Evolutionary conservation across 139 green algal species (phyloP), one percentile per base, ranked within the genome.

Genomic region (Astrephomene gubernaculifera): DNA sequence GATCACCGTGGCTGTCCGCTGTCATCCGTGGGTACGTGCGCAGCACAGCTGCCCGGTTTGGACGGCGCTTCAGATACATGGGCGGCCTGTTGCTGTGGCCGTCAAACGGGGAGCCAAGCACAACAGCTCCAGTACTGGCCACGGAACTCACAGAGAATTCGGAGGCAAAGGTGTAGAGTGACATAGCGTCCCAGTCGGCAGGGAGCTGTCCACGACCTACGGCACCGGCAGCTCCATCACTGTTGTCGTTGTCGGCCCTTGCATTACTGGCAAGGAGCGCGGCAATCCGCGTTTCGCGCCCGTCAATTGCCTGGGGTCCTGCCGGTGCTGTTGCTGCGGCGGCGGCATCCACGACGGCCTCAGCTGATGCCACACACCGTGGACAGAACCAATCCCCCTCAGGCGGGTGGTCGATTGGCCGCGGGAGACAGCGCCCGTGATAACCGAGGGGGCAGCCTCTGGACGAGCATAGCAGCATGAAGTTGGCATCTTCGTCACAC

Each of bases 301-400:
- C n/a, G n/a, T n/a, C n/a, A n/a, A n/a, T n/a, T n/a, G n/a, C n/a
- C n/a, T n/a, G n/a, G n/a, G n/a, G n/a, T n/a, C n/a, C n/a, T n/a
- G n/a, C n/a, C n/a, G n/a, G n/a, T n/a, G n/a, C n/a, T n/a, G n/a
- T n/a, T n/a, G n/a, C n/a, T n/a, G n/a, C n/a, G n/a, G n/a, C n/a
- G n/a, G n/a, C n/a, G n/a, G n/a, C 22, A 31, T 73, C 67, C 36
- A 52, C 35, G 36, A 38, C 67, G 36, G 27, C 67, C 67, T 73
- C 67, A 38, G 36, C 67, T 9, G 67, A 36, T 33, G 67, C 35
- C 36, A 43, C 36, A n/a, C 35, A 73, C n/a, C n/a, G 12, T 36
- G 35, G 67, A 27, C 67, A 73, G 67, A 73, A 73, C 67, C 67
- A 73, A 27, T 73, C 67, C 27, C 67, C 67, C 17, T 73, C 67